A percentile compares a stretch with the other conserved stretches of the same genome.
Evolutionary conservation across 345 rosid species (phyloP).

Genomic region (Heritiera littoralis): DNA sequence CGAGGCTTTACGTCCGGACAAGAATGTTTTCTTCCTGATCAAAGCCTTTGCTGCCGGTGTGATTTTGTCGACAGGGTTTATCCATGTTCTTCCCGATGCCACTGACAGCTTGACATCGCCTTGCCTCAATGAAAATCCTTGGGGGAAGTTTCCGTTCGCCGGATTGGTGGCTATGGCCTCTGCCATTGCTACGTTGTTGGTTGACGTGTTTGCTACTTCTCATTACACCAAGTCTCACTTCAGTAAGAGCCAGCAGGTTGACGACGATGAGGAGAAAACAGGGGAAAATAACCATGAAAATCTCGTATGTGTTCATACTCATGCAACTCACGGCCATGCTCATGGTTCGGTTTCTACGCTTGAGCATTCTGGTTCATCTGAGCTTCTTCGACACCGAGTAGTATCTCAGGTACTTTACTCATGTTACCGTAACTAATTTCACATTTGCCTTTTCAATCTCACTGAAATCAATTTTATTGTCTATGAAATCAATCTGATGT

Average conservation of each 20-base stretch:
- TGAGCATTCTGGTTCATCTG: not conserved
- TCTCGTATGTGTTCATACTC: conserved; percentile 23
- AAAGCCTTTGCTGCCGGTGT: conserved; percentile 7
- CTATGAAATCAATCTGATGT: not conserved
- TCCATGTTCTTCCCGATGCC: conserved; percentile 49
- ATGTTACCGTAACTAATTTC: no score
- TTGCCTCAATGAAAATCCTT: conserved; percentile 46
- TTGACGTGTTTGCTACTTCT: conserved; percentile 47
- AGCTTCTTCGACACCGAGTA: conserved; percentile 50
- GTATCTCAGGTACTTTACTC: conserved; percentile 36
- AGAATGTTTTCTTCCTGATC: conserved; percentile 32
- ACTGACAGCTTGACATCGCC: conserved; percentile 48
- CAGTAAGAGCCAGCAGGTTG: not conserved
- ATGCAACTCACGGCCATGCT: conserved; percentile 42
- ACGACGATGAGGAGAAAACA: not conserved
- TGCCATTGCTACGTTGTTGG: conserved; percentile 46
- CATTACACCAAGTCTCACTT: conserved; percentile 26
- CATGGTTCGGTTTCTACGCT: conserved; percentile 26
- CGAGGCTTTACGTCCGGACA: conserved; percentile 46
- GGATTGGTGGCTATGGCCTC: conserved; percentile 58
- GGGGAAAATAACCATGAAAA: conserved; percentile 24
- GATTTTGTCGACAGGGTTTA: conserved; percentile 14
- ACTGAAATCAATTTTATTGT: no score
- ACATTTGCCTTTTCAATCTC: no score
- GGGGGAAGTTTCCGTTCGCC: conserved; percentile 55